Evolutionary conservation across 768 basidiomycete genomes (phyloP).

Genomic region (Rhodocollybia butyracea): DNA sequence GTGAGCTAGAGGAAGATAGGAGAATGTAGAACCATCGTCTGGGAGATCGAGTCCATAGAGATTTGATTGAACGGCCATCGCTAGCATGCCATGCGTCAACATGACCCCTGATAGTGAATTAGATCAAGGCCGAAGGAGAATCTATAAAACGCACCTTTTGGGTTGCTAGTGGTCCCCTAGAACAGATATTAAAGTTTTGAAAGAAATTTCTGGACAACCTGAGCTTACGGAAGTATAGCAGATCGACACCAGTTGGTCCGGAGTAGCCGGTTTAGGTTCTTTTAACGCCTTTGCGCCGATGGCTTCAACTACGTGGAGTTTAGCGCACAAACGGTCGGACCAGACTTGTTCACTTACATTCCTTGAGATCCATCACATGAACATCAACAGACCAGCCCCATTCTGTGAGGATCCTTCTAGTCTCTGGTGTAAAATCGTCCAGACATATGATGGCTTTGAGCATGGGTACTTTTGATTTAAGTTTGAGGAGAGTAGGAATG

Average conservation of each 20-base stretch:
- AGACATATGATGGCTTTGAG: constrained; percentile 79
- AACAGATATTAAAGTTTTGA: background rate
- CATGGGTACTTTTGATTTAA: constrained; percentile 55
- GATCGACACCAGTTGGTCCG: constrained; percentile 75
- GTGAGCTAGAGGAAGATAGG: constrained; percentile 86
- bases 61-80: constrained; percentile 56
- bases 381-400: constrained; percentile 73
- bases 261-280: constrained; percentile 55
- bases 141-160: constrained; percentile 57
- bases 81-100: constrained; percentile 68
- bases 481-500: constrained; percentile 70
- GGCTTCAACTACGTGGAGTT: constrained; percentile 58
- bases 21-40: constrained; percentile 47
- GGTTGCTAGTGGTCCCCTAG: constrained; percentile 78
- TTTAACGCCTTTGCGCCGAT: constrained; percentile 63
- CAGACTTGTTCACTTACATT: constrained; percentile 46
- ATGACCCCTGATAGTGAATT: constrained; percentile 54
- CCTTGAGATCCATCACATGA: constrained; percentile 58
- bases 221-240: constrained; percentile 89
- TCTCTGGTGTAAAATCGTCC: constrained; percentile 52
- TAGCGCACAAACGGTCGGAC: background rate
- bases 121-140: constrained; percentile 5
- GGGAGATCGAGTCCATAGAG: constrained; percentile 49
- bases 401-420: constrained; percentile 51
- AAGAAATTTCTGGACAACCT: background rate